Percentiles rank a stretch among this genome's conserved stretches.
These are phyloP conservation scores for Delitschia confertaspora DNA, from an alignment of 495 filamentous ascomycete species.

Conservation along the genomic window DNA sequence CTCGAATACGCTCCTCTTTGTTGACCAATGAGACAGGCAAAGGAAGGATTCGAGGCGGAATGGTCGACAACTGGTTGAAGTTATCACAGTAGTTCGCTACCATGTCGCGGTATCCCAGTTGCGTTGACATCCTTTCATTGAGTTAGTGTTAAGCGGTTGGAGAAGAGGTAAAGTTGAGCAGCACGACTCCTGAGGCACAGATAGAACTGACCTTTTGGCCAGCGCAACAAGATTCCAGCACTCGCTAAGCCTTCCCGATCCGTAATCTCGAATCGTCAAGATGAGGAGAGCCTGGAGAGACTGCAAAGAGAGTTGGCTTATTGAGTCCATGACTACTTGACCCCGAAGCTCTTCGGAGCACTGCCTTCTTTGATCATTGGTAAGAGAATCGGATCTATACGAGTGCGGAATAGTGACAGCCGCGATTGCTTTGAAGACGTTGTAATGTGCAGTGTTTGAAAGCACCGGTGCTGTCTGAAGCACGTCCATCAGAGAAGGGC, in stretches of 20 bases:
- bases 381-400: constrained; percentile 12
- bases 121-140: constrained; percentile 17
- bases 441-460: constrained; percentile 13
- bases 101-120: constrained; percentile 26
- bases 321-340: constrained; percentile 23
- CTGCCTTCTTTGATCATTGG: constrained; percentile 15
- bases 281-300: constrained; percentile 32
- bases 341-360: constrained; percentile 20
- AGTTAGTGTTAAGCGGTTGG: too few relatives aligned
- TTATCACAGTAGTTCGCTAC: constrained; percentile 22
- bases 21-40: constrained; percentile 24
- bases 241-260: constrained; percentile 26
- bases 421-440: constrained; percentile 30
- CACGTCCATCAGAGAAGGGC: constrained; percentile 25
- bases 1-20: constrained; percentile 32
- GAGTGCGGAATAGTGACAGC: constrained; percentile 31
- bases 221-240: constrained; percentile 33
- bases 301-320: constrained; percentile 24
- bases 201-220: constrained; percentile 26
- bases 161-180: too few relatives aligned
- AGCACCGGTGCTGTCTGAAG: constrained; percentile 17
- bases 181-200: too few relatives aligned
- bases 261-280: constrained; percentile 30
- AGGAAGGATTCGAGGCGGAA: constrained; percentile 28
- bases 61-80: constrained; percentile 21